Evolutionary conservation across 169 alveolate genomes (phyloP), one percentile per base, ranked within the genome.

Genomic region (Neospora caninum): DNA sequence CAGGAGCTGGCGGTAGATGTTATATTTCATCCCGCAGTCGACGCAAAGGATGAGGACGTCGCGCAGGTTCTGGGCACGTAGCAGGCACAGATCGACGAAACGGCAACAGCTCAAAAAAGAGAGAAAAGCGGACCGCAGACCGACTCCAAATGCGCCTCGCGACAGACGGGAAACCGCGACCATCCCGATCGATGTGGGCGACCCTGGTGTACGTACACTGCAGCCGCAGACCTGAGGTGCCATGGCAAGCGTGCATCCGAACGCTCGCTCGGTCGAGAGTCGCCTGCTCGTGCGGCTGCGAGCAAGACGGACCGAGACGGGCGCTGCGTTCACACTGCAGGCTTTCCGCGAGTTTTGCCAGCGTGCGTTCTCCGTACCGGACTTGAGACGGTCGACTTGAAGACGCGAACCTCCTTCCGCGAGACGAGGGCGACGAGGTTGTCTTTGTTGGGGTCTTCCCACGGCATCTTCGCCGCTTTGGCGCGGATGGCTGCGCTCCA

Each of bases 11-110:
- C 98, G 96, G 82, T 97, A 96, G 94, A 98, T 97, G 96, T 97
- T 97, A 93, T 96, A 94, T 96, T 98, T 98, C 93, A 97, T 95
- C 25, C 99, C 99, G 93, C 98, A 97, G 96, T 98, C 97, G 38
- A 98, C 98, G 27, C 97, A 96, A 41, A 98, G 95, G 91, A 98
- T 93, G 41, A 95, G 96, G 80, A 95, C 97, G 49, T 95, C 96
- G 43, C 58, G 89, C 36, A 10, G 43, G 45, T 22, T 29, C 94
- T 87, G 95, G 84, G 80, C 80, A 82, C 67, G n/a, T n/a, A n/a
- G n/a, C n/a, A n/a, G n/a, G n/a, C n/a, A n/a, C 58, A 49, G 58
- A 49, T 49, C 13, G 22, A 49, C 22, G 58, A 4, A 49, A 49
- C 58, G 58, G 13, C n/a, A 89, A 88, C 78, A 73, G 91, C 54